A percentile compares a stretch with the other conserved stretches of the same genome.
Conservation (phyloP, 148 eudicot species). For the Salicornia ramosissima region DNA sequence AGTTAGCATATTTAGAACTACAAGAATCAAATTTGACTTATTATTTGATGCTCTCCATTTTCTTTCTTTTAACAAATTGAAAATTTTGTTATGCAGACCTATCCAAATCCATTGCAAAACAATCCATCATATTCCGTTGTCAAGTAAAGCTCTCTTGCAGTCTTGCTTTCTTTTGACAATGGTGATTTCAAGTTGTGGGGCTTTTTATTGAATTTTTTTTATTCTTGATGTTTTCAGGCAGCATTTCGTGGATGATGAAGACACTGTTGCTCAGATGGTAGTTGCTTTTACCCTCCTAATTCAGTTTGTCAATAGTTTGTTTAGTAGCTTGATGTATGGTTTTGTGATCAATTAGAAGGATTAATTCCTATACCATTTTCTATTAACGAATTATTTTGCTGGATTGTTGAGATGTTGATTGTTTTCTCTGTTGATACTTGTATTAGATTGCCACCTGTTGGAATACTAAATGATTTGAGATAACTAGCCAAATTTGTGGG, state of each 20-base stretch:
- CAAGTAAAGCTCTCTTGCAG: constrained; percentile 22
- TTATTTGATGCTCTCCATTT: background rate
- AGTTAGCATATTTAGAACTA: background rate
- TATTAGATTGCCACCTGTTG: background rate
- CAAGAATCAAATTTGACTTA: too few relatives aligned
- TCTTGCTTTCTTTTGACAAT: background rate
- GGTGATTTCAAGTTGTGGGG: background rate
- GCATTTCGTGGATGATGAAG: constrained; percentile 32
- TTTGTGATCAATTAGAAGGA: background rate
- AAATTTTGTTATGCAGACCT: constrained; percentile 27
- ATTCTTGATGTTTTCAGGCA: constrained; percentile 21
- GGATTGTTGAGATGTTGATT: background rate
- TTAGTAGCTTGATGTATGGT: background rate
- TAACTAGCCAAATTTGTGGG: background rate
- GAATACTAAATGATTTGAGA: background rate
- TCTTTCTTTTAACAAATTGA: background rate
- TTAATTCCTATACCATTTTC: background rate
- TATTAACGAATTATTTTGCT: background rate
- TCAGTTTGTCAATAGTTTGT: background rate
- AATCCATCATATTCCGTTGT: constrained; percentile 35
- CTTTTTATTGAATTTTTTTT: background rate
- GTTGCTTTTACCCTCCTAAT: background rate
- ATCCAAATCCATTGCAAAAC: constrained; percentile 35
- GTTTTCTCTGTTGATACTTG: background rate
- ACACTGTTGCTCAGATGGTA: constrained; percentile 31